These are phyloP conservation scores for Ensete glaucum DNA, from an alignment of 176 grass and related monocot genomes.

Conservation along the genomic window DNA sequence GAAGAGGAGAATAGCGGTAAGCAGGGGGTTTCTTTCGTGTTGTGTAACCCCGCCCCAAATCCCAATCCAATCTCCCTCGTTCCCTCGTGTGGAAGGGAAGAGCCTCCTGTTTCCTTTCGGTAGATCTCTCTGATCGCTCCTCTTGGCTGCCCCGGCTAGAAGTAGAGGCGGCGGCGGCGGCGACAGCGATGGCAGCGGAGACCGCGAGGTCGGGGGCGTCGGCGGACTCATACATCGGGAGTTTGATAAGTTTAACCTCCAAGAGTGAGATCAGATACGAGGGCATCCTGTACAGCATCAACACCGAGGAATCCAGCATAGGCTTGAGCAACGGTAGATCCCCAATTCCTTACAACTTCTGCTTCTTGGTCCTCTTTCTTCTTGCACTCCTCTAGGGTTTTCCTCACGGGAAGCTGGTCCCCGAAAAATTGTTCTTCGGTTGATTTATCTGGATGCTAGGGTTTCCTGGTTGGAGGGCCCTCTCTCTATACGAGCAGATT, in stretches of 20 bases:
- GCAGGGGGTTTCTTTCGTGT: not conserved
- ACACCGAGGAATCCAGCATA: slow-evolving; percentile 93
- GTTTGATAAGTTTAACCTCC: slow-evolving; percentile 79
- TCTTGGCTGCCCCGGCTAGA: not conserved
- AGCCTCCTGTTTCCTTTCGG: not conserved
- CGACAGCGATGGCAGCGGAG: slow-evolving; percentile 2
- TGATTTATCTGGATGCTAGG: not conserved
- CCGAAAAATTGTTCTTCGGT: not conserved
- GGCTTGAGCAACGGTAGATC: slow-evolving; percentile 59
- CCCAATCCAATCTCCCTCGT: not conserved
- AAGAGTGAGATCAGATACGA: slow-evolving; percentile 98
- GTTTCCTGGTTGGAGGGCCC: not conserved
- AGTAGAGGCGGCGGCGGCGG: slow-evolving; percentile 15
- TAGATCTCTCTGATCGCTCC: not conserved
- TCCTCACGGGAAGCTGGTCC: no score
- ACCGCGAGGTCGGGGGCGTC: not conserved
- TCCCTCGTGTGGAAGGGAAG: not conserved
- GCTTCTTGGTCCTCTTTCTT: not conserved
- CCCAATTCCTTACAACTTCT: not conserved
- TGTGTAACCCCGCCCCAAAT: not conserved
- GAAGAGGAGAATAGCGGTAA: not conserved
- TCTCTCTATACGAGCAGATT: no score
- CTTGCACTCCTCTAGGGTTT: not conserved
- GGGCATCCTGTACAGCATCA: slow-evolving; percentile 92
- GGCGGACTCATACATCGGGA: slow-evolving; percentile 71